These are phyloP conservation scores for Limnanthes douglasii DNA, from an alignment of 345 rosid species.

Conservation along the genomic window DNA sequence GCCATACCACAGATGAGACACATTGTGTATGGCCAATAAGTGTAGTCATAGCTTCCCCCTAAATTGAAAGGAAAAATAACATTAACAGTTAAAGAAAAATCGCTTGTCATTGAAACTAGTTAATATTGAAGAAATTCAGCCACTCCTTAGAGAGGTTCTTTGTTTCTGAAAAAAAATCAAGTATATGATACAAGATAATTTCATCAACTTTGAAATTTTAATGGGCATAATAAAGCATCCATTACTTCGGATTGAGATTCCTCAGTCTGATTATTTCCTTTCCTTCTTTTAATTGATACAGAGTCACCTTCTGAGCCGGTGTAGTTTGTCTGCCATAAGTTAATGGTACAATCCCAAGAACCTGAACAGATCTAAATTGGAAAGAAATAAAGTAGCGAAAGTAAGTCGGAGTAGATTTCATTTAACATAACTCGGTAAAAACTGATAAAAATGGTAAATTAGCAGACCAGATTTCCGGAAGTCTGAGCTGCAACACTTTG, in stretches of 20 bases:
- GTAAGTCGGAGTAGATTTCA: neutral
- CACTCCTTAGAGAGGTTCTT: neutral
- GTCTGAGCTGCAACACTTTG: constrained; percentile 58
- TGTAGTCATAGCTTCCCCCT: constrained; percentile 75
- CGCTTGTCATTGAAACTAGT: neutral
- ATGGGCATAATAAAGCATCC: no score
- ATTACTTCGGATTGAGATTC: constrained; percentile 76
- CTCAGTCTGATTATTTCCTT: constrained; percentile 39
- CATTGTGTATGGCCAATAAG: constrained; percentile 88
- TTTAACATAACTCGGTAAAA: constrained; percentile 6
- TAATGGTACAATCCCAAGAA: constrained; percentile 88
- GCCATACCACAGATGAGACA: constrained; percentile 83
- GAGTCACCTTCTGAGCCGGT: constrained; percentile 31
- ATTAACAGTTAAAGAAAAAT: neutral
- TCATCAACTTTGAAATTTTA: constrained; percentile 3
- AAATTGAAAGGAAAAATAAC: constrained; percentile 5
- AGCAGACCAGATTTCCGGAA: constrained; percentile 57
- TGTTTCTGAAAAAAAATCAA: neutral
- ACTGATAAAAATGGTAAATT: constrained; percentile 1
- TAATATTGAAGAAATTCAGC: neutral
- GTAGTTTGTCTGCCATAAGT: constrained; percentile 57
- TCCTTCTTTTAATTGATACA: constrained; percentile 74
- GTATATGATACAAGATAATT: neutral
- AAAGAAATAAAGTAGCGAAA: constrained; percentile 3
- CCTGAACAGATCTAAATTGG: constrained; percentile 64